Conservation (phyloP, 345 rosid species). For the Euphorbia lathyris region DNA sequence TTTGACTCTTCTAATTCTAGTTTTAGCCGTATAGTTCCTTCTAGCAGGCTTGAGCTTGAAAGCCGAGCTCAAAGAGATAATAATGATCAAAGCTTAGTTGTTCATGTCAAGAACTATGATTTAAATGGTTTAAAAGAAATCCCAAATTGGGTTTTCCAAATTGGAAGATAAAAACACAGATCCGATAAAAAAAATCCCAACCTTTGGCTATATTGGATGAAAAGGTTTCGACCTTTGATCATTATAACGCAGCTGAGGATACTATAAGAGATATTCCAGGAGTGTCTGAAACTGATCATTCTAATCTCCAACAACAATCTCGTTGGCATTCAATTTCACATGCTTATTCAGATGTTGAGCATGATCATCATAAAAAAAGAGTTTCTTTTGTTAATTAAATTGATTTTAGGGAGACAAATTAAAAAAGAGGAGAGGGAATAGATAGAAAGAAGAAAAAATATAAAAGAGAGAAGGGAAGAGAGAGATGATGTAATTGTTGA, state of each 20-base stretch:
- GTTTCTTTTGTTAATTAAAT: too few species aligned
- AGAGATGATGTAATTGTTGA: too few species aligned
- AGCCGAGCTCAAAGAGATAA: conserved; percentile 40
- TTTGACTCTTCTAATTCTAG: conserved; percentile 14
- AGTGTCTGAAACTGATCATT: conserved; percentile 5
- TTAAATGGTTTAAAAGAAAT: conserved; percentile 15
- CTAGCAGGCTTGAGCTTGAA: conserved; percentile 52
- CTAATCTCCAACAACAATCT: conserved; percentile 9
- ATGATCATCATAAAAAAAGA: background rate
- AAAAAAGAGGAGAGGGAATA: too few species aligned
- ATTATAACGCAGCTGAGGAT: conserved; percentile 16
- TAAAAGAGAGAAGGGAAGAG: too few species aligned
- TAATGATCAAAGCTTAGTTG: conserved; percentile 24
- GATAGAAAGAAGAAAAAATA: too few species aligned
- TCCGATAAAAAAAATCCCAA: conserved; percentile 12
- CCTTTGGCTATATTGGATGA: conserved; percentile 26
- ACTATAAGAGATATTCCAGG: conserved; percentile 22
- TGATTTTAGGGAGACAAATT: too few species aligned
- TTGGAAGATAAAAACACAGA: conserved; percentile 30
- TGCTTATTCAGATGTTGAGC: conserved; percentile 21
- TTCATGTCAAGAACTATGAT: conserved; percentile 28
- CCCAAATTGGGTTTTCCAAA: conserved; percentile 14
- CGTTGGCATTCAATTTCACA: conserved; percentile 28
- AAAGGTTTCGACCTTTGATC: conserved; percentile 10
- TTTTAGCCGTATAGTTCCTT: conserved; percentile 7